Evolutionary conservation across 495 filamentous ascomycete species (phyloP).

Genomic region (Hyaloscypha variabilis): DNA sequence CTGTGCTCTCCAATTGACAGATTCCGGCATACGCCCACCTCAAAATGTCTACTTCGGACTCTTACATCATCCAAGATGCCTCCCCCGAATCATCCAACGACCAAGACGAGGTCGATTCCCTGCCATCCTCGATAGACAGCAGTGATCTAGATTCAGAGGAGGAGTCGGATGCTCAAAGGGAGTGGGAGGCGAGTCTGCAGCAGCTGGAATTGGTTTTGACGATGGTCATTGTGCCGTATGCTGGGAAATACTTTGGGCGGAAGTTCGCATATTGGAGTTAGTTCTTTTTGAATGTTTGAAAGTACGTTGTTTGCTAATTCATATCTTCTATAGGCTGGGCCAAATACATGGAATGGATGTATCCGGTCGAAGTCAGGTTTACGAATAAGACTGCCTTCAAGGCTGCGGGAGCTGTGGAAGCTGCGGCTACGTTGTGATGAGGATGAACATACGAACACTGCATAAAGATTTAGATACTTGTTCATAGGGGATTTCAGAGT

Average conservation of each 20-base stretch:
- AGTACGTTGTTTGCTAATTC: constrained; percentile 13
- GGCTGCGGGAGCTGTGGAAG: constrained; percentile 68
- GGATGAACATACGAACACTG: neutral
- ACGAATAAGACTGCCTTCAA: constrained; percentile 60
- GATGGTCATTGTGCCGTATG: constrained; percentile 91
- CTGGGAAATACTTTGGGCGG: constrained; percentile 90
- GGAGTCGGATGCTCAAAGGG: constrained; percentile 80
- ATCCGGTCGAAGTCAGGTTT: constrained; percentile 53
- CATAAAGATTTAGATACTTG: constrained; percentile 4
- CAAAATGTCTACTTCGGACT: constrained; percentile 33
- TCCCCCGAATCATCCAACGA: constrained; percentile 32
- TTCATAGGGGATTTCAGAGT: neutral
- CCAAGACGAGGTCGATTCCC: constrained; percentile 75
- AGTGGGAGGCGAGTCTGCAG: constrained; percentile 92
- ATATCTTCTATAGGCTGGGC: constrained; percentile 49
- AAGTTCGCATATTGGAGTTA: constrained; percentile 96
- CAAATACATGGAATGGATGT: constrained; percentile 60
- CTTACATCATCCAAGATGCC: constrained; percentile 28
- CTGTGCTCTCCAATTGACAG: constrained; percentile 15
- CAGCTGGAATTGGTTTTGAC: constrained; percentile 90
- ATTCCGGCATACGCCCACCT: neutral
- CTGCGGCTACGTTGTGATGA: constrained; percentile 51
- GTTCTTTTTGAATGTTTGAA: constrained; percentile 32
- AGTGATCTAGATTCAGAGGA: constrained; percentile 31
- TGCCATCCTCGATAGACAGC: constrained; percentile 60